These are phyloP conservation scores for Cyclanthera cordifolia DNA, from an alignment of 306 rosid genomes.

Conservation along the genomic window DNA sequence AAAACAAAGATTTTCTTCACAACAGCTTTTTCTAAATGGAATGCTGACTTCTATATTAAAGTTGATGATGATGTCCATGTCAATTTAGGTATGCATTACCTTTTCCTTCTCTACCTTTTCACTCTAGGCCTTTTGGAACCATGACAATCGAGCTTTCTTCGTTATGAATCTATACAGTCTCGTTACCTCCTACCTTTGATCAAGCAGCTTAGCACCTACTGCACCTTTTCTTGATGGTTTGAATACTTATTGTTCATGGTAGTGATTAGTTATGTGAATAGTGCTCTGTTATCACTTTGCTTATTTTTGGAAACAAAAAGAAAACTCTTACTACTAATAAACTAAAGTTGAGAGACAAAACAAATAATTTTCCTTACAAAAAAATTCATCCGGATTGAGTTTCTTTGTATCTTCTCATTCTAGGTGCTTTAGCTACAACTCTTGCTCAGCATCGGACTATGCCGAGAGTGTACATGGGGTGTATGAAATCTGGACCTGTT, in stretches of 20 bases:
- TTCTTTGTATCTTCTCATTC: not conserved
- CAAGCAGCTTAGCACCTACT: too few species aligned
- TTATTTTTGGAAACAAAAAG: not conserved
- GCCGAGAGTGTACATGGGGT: constrained; percentile 8
- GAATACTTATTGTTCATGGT: not conserved
- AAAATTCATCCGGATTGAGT: not conserved
- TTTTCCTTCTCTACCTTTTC: too few species aligned
- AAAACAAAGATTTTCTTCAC: constrained; percentile 13
- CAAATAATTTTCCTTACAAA: not conserved
- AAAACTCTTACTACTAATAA: not conserved
- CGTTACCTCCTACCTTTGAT: too few species aligned
- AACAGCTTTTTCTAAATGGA: constrained; percentile 12
- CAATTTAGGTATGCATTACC: constrained; percentile 8
- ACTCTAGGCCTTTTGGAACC: too few species aligned
- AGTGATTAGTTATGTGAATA: not conserved
- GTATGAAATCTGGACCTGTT: constrained; percentile 16
- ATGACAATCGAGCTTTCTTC: too few species aligned
- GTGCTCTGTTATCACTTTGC: not conserved
- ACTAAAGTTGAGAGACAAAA: not conserved
- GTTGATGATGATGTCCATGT: constrained; percentile 14
- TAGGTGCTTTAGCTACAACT: constrained; percentile 6
- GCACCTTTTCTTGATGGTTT: too few species aligned
- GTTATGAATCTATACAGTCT: too few species aligned
- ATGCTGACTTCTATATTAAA: constrained; percentile 13
- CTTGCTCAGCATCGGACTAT: constrained; percentile 2